phyloP scores from a whole-genome alignment of 495 filamentous ascomycete species.

The Daldinia vernicosa region DNA sequence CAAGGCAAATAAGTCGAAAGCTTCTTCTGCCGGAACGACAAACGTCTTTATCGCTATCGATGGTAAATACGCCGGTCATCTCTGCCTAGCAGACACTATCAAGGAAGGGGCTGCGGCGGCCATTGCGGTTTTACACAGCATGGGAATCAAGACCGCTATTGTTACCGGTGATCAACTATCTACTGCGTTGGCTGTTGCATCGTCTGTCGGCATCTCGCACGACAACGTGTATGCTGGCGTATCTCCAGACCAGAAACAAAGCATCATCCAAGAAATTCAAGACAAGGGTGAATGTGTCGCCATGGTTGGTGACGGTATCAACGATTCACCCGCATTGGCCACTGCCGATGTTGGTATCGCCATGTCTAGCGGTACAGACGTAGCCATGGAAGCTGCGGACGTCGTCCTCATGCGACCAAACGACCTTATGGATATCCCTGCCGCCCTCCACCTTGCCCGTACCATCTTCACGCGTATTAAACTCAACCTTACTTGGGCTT shows the following conservation, averaged over 20 bases:
- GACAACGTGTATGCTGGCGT: conserved; percentile 82
- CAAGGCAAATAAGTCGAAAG: conserved; percentile 51
- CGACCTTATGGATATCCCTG: conserved; percentile 89
- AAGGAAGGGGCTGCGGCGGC: conserved; percentile 86
- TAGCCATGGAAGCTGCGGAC: conserved; percentile 97
- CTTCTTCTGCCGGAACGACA: conserved; percentile 72
- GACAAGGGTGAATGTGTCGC: conserved; percentile 77
- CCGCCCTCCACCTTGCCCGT: conserved; percentile 80
- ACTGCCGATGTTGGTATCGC: conserved; percentile 94
- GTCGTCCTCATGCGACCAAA: conserved; percentile 94
- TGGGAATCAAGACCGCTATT: conserved; percentile 87
- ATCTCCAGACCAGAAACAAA: conserved; percentile 86
- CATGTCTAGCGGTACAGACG: conserved; percentile 90
- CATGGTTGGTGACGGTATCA: conserved; percentile 99
- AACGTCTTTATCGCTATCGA: conserved; percentile 93
- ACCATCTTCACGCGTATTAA: conserved; percentile 94
- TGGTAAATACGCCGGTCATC: conserved; percentile 76
- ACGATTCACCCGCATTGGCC: conserved; percentile 95
- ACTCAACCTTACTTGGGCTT: conserved; percentile 90
- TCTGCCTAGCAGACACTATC: conserved; percentile 87
- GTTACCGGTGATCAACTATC: conserved; percentile 91
- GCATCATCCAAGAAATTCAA: conserved; percentile 81
- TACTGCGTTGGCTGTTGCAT: conserved; percentile 83
- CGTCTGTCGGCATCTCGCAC: conserved; percentile 79
- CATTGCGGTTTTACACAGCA: conserved; percentile 80